Evolutionary conservation across 1,284 basidiomycete species (phyloP), one percentile per base, ranked within the genome.

Genomic region (Tetrapyrgos nigripes): DNA sequence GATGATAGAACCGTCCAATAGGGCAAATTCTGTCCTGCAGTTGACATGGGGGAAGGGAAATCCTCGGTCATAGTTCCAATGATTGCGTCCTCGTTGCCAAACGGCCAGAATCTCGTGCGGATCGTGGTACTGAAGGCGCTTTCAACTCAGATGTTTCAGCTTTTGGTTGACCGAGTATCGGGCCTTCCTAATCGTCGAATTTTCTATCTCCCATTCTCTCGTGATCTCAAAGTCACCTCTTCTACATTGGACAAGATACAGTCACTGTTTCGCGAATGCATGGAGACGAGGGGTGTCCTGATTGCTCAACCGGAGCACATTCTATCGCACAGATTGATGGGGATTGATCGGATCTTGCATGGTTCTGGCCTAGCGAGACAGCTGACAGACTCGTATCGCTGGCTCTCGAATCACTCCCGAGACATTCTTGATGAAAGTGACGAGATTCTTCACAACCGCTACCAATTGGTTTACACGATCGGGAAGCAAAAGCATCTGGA

Each of bases 31-130:
- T 0, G 64, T 75, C 3, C 70, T 82, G 33, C 83, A 85, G 55
- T 75, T 86, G 84, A 85, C 46, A 85, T 86, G 84, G 83, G 83
- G 1, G 83, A 85, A 61, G 84, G 84, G 2, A 85, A 85, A 60
- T 79, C 83, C 1, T 80, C 81, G 0, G 83, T 84, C 3, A 84
- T 85, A 21, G 71, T 80, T 0, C 82, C 83, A 1, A 68, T 84
- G 17, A 68, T 74, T 24, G 68, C 75, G 0, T 67, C 72, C 1
- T 57, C 70, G 23, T 66, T 84, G 1, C 77, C 83, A 0, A 68
- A 84, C 62, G 74, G 78, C 1, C 40, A 68, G 3, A 77, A 70
- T 13, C 70, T 85, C 3, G 0, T 66, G 82, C 73, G 83, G 9
- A 75, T 84, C 10, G 64, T 83, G 3, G 78, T 81, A 21, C 74